phyloP scores from a whole-genome alignment of 176 grass and related monocot genomes.

The Leersia perrieri region DNA sequence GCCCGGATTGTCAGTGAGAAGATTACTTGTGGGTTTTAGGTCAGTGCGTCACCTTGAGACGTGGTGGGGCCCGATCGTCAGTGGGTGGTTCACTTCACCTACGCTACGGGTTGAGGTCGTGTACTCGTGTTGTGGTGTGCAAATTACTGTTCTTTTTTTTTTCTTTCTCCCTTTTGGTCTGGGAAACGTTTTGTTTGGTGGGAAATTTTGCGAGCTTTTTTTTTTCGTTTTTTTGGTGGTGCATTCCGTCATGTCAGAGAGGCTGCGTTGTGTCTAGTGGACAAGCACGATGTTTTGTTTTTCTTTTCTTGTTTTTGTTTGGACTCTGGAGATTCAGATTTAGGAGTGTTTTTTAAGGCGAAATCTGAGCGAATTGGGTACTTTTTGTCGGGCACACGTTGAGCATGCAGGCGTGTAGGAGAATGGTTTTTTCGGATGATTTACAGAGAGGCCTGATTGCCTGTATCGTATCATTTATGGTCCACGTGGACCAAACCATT shows the following conservation, averaged over 20 bases:
- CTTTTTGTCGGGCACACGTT: not conserved
- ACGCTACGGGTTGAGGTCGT: no score
- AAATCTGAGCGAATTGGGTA: not conserved
- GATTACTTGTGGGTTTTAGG: no score
- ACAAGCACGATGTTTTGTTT: not conserved
- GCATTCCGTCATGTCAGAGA: no score
- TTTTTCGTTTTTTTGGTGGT: no score
- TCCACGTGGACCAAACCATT: slow-evolving; percentile 2
- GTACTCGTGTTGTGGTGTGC: not conserved
- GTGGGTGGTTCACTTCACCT: no score
- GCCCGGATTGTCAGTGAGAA: not conserved
- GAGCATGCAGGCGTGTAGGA: not conserved
- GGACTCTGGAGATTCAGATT: not conserved
- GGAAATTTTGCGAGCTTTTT: no score
- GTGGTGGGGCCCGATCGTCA: no score
- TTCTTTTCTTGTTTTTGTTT: not conserved
- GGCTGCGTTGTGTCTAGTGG: not conserved
- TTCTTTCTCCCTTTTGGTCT: no score
- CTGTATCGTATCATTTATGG: not conserved
- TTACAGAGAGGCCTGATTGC: not conserved
- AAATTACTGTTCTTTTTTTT: not conserved
- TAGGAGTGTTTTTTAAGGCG: not conserved
- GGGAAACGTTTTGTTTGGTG: no score
- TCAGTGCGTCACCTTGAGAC: no score
- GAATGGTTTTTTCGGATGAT: not conserved